phyloP scores from a whole-genome alignment of 495 filamentous ascomycete genomes.

The Pyronema omphalodes region DNA sequence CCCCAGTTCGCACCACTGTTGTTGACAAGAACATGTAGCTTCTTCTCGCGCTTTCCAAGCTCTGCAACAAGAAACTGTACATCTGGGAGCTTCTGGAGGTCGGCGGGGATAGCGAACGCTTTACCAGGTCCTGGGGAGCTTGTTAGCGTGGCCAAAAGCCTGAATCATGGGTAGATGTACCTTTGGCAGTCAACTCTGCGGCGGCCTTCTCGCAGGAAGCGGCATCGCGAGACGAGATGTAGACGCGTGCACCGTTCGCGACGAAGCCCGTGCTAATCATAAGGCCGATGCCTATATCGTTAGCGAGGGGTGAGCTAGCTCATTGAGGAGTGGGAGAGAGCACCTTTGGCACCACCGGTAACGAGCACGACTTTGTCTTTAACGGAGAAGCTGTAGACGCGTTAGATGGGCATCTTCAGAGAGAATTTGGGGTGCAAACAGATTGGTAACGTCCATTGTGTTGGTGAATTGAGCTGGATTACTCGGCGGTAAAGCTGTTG shows the following conservation, averaged over 20 bases:
- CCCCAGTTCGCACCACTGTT: slow-evolving; percentile 64
- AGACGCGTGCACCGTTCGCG: slow-evolving; percentile 62
- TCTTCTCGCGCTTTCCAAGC: slow-evolving; percentile 42
- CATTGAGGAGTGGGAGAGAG: too few relatives aligned
- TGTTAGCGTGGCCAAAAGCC: neutral
- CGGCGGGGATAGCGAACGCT: slow-evolving; percentile 45
- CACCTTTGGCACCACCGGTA: slow-evolving; percentile 37
- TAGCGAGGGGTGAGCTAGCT: too few relatives aligned
- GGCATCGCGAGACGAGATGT: slow-evolving; percentile 58
- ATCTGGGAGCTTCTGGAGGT: slow-evolving; percentile 61
- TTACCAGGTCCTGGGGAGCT: slow-evolving; percentile 32
- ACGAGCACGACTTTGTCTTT: slow-evolving; percentile 29
- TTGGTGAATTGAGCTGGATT: neutral
- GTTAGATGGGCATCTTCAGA: neutral
- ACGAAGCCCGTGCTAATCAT: slow-evolving; percentile 72
- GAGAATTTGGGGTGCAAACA: neutral
- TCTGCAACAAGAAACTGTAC: slow-evolving; percentile 44
- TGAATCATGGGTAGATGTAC: neutral
- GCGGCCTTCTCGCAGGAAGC: slow-evolving; percentile 41
- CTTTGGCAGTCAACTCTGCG: slow-evolving; percentile 36
- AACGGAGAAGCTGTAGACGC: slow-evolving; percentile 11
- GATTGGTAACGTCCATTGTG: slow-evolving; percentile 3
- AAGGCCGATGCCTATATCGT: slow-evolving; percentile 32
- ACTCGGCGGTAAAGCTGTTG: neutral
- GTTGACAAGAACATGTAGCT: slow-evolving; percentile 61